Conservation (phyloP, 176 grass and related monocot species). For the Raddia guianensis region DNA sequence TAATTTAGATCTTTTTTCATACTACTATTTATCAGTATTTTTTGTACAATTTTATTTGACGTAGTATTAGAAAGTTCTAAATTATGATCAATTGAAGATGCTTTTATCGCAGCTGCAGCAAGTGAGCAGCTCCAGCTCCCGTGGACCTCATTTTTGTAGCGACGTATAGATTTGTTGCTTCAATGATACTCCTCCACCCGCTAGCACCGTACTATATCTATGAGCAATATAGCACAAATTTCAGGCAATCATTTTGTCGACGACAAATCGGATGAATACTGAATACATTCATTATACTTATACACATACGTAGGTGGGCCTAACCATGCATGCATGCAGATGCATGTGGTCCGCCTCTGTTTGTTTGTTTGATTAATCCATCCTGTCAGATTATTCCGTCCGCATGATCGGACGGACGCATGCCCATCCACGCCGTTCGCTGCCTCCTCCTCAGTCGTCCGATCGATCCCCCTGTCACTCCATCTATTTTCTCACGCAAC, state of each 20-base stretch:
- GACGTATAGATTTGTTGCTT: neutral
- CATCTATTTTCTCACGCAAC: too few relatives aligned
- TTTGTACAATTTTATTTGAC: too few relatives aligned
- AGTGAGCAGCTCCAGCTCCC: neutral
- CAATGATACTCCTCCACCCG: neutral
- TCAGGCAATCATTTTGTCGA: conserved; percentile 35
- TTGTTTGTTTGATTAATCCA: neutral
- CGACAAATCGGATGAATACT: conserved; percentile 28
- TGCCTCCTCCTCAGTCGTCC: too few relatives aligned
- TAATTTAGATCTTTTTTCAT: too few relatives aligned
- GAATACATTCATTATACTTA: too few relatives aligned
- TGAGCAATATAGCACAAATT: neutral
- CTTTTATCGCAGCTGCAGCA: too few relatives aligned
- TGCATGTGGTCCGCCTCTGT: conserved; percentile 24
- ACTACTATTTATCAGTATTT: too few relatives aligned
- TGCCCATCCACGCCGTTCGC: too few relatives aligned
- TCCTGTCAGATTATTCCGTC: conserved; percentile 23
- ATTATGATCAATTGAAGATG: too few relatives aligned
- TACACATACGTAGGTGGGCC: neutral
- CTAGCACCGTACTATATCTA: neutral
- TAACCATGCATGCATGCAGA: conserved; percentile 32
- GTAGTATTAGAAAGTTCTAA: too few relatives aligned
- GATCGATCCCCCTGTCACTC: too few relatives aligned
- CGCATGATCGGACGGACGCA: too few relatives aligned
- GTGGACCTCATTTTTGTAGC: neutral